phyloP scores from a whole-genome alignment of 2,329 filamentous ascomycete genomes.

The Blastomyces gilchristii region DNA sequence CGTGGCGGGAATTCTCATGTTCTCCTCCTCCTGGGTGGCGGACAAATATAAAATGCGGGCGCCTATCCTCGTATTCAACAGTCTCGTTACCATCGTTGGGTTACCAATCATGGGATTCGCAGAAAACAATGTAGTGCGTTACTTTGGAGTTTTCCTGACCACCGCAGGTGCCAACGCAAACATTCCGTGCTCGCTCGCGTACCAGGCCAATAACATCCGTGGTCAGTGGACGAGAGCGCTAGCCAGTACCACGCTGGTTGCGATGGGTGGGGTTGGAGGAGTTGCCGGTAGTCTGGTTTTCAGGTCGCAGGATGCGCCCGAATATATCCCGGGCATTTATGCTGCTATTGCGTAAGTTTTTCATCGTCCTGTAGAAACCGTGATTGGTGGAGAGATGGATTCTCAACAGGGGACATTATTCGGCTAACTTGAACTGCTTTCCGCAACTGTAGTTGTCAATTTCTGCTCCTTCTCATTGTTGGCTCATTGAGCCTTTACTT shows the following conservation, averaged over 20 bases:
- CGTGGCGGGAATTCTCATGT: conserved; percentile 56
- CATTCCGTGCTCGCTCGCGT: conserved; percentile 62
- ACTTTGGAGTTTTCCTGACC: conserved; percentile 66
- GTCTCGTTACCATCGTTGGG: conserved; percentile 56
- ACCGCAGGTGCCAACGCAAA: conserved; percentile 70
- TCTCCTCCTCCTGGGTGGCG: conserved; percentile 49
- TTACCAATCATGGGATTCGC: conserved; percentile 64
- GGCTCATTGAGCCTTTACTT: conserved; percentile 24
- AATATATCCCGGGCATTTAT: conserved; percentile 28
- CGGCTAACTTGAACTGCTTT: conserved; percentile 36
- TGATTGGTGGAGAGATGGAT: neutral
- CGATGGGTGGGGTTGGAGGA: conserved; percentile 66
- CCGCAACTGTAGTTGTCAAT: conserved; percentile 22
- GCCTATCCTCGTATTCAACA: conserved; percentile 56
- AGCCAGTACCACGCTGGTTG: conserved; percentile 63
- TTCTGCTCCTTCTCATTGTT: conserved; percentile 26
- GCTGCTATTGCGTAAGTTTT: conserved; percentile 21
- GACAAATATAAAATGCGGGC: conserved; percentile 59
- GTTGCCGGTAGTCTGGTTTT: conserved; percentile 68
- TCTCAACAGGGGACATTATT: neutral
- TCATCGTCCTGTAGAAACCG: neutral
- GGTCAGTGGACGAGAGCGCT: conserved; percentile 84
- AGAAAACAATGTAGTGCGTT: conserved; percentile 46
- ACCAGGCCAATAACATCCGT: conserved; percentile 79
- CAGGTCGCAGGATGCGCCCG: conserved; percentile 35